phyloP scores from a whole-genome alignment of 2,329 filamentous ascomycete genomes.

The Penicillium paneum region DNA sequence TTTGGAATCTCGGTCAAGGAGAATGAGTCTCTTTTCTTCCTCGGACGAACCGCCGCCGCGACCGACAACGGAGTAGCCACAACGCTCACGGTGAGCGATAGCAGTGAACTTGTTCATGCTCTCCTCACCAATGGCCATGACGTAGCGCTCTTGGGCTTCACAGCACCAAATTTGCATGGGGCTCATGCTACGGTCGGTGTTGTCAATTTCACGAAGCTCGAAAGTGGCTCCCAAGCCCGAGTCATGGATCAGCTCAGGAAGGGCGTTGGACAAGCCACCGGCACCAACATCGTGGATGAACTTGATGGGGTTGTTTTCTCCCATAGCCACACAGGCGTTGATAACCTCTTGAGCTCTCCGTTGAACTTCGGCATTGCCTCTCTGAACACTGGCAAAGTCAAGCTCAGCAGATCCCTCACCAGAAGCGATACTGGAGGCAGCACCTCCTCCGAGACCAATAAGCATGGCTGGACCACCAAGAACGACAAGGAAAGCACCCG shows the following conservation, averaged over 20 bases:
- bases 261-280: constrained; percentile 77
- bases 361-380: constrained; percentile 96
- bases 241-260: constrained; percentile 89
- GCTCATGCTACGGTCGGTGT: constrained; percentile 84
- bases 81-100: constrained; percentile 77
- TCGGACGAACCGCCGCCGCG: constrained; percentile 63
- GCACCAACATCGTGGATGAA: constrained; percentile 98
- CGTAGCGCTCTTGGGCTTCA: constrained; percentile 94
- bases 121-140: constrained; percentile 79
- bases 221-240: constrained; percentile 87
- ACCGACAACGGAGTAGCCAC: constrained; percentile 88
- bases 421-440: constrained; percentile 85
- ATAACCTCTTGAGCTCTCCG: constrained; percentile 96
- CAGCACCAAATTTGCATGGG: constrained; percentile 98
- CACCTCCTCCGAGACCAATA: constrained; percentile 92
- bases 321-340: constrained; percentile 84
- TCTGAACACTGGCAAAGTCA: constrained; percentile 95
- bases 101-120: constrained; percentile 69
- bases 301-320: constrained; percentile 80
- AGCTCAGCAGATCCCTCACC: constrained; percentile 86
- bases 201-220: constrained; percentile 91
- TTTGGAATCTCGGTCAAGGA: constrained; percentile 75
- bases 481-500: constrained; percentile 88
- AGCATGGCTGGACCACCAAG: constrained; percentile 96
- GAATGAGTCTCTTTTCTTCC: constrained; percentile 68